Base-by-base conservation (phyloP, 2,329 filamentous ascomycete genomes). In the Epichloe uncinata region DNA sequence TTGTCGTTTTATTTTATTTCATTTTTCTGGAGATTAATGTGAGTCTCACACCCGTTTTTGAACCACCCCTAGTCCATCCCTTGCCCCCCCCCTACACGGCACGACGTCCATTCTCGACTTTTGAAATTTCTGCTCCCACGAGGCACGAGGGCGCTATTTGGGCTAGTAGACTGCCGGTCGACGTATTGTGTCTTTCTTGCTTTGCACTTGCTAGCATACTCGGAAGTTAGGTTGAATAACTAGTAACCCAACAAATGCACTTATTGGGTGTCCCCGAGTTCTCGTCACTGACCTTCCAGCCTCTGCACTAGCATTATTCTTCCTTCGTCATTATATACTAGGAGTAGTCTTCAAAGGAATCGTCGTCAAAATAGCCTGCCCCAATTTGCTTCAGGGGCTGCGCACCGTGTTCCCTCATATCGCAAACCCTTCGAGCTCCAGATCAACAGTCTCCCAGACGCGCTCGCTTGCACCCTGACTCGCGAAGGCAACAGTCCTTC, bases 1-100 rank as follows among this genome's bases (percentile, higher is more conserved):
- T 30, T 44, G 4, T 16, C 5, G 4, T 20, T 16, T 16, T 40
- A 11, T n/a, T 15, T 36, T 22, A 15, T 37, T 13, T 15, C n/a
- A 12, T 13, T 38, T 38, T 52, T 55, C 54, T 59, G 54, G 59
- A 63, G 52, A 64, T 65, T 61, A 64, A 65, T 65, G 64, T 66
- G 61, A 66, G 64, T 66, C 56, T 45, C 11, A 15, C 50, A 42
- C 42, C 42, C 30, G 22, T 13, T 26, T 41, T 16, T 22, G 33
- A 37, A 45, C n/a, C 33, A 38, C 22, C 40, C 54, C 54, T 59
- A 56, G 56, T 60, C 56, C 58, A 54, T 58, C 60, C 58, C 50
- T 58, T 49, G 42, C 56, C 48, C 34, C 22, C 34, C 22, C 7
- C 16, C 13, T 13, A 26, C 13, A 18, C 33, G 3, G 33, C 16